Evolutionary conservation across 345 rosid species (phyloP).

Genomic region (Kernera saxatilis): DNA sequence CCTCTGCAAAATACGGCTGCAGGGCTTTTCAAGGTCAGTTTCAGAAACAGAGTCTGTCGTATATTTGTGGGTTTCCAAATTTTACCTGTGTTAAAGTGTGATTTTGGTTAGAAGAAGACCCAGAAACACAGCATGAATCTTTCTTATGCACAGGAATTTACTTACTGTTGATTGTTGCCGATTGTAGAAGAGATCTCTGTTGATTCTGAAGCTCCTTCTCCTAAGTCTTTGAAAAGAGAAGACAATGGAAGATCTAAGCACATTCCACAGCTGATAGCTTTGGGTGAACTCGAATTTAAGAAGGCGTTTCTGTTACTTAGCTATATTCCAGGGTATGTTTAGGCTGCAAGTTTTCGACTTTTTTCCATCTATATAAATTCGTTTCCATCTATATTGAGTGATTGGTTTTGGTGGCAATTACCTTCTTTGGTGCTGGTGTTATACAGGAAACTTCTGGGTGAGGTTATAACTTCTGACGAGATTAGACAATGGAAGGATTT

Average conservation of each 20-base stretch:
- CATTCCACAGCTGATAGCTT: slow-evolving; percentile 40
- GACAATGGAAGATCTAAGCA: not conserved
- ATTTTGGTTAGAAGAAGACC: not conserved
- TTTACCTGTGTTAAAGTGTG: not conserved
- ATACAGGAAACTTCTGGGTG: slow-evolving; percentile 33
- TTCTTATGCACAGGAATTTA: not conserved
- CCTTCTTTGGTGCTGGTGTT: not conserved
- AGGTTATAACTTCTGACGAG: slow-evolving; percentile 31
- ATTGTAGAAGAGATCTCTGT: slow-evolving; percentile 14
- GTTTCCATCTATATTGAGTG: not conserved
- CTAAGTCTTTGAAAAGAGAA: slow-evolving; percentile 5
- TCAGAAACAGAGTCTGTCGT: not conserved
- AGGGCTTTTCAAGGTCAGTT: slow-evolving; percentile 14
- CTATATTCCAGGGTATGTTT: slow-evolving; percentile 58
- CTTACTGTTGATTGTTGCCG: not conserved
- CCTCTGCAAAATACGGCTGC: not conserved
- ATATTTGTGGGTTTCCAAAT: not conserved
- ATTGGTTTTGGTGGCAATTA: not conserved
- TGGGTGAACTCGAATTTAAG: slow-evolving; percentile 57
- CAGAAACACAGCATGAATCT: too few species aligned
- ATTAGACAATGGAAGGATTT: slow-evolving; percentile 42
- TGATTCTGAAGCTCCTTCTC: slow-evolving; percentile 17
- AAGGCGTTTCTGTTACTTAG: slow-evolving; percentile 55
- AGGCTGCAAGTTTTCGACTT: not conserved
- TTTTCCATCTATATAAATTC: not conserved